Evolutionary conservation across 495 filamentous ascomycete genomes (phyloP).

Genomic region (Penicillium bovifimosum): DNA sequence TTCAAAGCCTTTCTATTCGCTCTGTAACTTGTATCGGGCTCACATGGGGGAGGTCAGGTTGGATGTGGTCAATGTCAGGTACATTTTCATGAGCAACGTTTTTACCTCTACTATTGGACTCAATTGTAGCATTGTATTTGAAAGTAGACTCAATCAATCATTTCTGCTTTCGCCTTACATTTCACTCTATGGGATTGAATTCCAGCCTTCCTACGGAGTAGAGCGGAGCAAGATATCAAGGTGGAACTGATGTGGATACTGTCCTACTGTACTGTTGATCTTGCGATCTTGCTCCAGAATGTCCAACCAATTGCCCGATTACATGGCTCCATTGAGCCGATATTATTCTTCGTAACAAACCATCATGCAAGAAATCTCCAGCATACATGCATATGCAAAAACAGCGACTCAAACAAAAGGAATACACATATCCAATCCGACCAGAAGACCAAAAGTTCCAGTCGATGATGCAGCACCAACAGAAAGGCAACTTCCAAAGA

Average conservation of each 20-base stretch:
- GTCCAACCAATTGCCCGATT: neutral
- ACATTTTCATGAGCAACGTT: neutral
- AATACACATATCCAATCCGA: neutral
- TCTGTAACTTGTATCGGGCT: neutral
- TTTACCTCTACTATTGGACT: neutral
- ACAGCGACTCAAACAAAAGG: neutral
- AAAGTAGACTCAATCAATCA: too few species aligned
- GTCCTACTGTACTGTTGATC: neutral
- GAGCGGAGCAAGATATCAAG: neutral
- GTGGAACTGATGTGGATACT: neutral
- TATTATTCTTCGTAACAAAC: slow-evolving; percentile 1
- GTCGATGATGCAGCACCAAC: neutral
- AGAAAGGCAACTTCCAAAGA: neutral
- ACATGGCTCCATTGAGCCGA: neutral
- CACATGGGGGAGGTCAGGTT: neutral
- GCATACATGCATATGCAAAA: slow-evolving; percentile 12
- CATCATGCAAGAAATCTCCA: neutral
- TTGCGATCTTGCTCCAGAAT: too few species aligned
- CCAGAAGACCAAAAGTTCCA: neutral
- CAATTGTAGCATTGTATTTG: too few species aligned
- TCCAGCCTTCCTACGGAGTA: too few species aligned
- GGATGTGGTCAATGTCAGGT: neutral
- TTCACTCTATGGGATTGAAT: too few species aligned
- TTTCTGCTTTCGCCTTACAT: too few species aligned
- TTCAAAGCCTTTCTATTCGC: slow-evolving; percentile 17